A percentile compares a stretch with the other conserved stretches of the same genome.
phyloP scores from a whole-genome alignment of 495 filamentous ascomycete species.

The Trichoderma gamsii region DNA sequence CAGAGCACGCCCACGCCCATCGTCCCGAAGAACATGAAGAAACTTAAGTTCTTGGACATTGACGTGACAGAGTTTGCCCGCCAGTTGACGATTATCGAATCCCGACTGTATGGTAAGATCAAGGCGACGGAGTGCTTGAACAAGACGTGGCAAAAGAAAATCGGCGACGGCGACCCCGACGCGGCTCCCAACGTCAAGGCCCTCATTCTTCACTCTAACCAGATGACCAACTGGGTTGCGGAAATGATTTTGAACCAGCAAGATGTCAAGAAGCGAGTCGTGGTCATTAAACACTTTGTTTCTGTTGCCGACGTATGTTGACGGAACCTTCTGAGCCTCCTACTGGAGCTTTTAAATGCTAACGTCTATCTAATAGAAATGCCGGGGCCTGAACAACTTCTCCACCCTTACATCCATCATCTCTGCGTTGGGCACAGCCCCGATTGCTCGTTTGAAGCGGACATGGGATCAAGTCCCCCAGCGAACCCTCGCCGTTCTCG shows the following conservation, averaged over 20 bases:
- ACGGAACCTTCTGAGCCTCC: not conserved
- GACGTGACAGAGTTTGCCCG: constrained; percentile 92
- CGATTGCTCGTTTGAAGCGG: constrained; percentile 84
- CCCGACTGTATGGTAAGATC: constrained; percentile 88
- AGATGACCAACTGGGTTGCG: constrained; percentile 99
- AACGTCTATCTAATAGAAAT: constrained; percentile 60
- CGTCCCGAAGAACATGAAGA: constrained; percentile 98
- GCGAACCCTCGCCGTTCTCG: constrained; percentile 69
- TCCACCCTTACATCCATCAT: constrained; percentile 98
- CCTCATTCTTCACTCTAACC: constrained; percentile 94
- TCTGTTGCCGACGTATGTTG: constrained; percentile 81
- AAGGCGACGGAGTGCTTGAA: constrained; percentile 92
- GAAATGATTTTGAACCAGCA: constrained; percentile 95
- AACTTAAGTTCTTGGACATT: constrained; percentile 96
- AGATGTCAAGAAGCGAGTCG: constrained; percentile 90
- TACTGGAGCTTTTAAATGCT: constrained; percentile 17
- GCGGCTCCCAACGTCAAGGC: constrained; percentile 92
- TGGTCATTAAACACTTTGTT: constrained; percentile 98
- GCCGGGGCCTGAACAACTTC: constrained; percentile 88
- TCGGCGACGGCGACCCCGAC: constrained; percentile 72
- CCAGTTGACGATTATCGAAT: constrained; percentile 95
- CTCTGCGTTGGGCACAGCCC: constrained; percentile 86
- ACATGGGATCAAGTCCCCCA: constrained; percentile 94
- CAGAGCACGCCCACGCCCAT: constrained; percentile 77
- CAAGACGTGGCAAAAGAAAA: constrained; percentile 97